A percentile compares a stretch with the other conserved stretches of the same genome.
These are phyloP conservation scores for Fusarium paranaense DNA, from an alignment of 2,329 filamentous ascomycete species.

Conservation along the genomic window DNA sequence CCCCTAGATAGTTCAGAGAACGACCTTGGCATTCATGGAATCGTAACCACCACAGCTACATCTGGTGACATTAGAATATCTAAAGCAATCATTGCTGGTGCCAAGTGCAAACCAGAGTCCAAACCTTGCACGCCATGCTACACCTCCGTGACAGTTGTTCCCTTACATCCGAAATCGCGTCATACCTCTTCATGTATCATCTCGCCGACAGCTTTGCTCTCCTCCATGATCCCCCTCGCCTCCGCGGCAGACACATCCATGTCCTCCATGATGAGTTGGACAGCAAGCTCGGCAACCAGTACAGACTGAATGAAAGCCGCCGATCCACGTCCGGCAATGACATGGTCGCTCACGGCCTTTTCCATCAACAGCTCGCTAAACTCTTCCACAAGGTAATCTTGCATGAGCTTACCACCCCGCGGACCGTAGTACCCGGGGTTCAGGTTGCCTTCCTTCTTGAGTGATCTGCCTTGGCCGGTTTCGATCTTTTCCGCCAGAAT, in stretches of 20 bases:
- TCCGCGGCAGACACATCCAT: constrained; percentile 58
- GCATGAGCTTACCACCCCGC: constrained; percentile 78
- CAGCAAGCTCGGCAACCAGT: constrained; percentile 77
- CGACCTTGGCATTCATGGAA: not conserved
- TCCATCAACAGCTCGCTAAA: constrained; percentile 72
- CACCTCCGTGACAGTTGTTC: not conserved
- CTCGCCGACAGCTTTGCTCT: constrained; percentile 76
- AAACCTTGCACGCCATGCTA: not conserved
- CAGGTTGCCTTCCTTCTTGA: constrained; percentile 69
- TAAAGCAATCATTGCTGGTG: not conserved
- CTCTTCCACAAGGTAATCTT: constrained; percentile 71
- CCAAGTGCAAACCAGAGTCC: constrained; percentile 6
- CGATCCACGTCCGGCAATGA: constrained; percentile 75
- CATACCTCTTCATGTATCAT: constrained; percentile 71
- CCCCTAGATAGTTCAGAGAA: not conserved
- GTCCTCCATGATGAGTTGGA: constrained; percentile 67
- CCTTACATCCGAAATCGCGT: constrained; percentile 7
- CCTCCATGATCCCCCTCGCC: constrained; percentile 68
- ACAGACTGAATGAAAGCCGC: constrained; percentile 79
- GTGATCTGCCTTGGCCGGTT: constrained; percentile 67
- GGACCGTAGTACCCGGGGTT: constrained; percentile 88
- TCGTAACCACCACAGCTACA: not conserved
- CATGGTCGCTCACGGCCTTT: constrained; percentile 70
- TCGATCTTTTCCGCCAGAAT: constrained; percentile 66
- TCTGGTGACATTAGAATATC: not conserved